Evolutionary conservation across 192 early-diverging fungal species (phyloP), one percentile per base, ranked within the genome.

Genomic region (Coemansia sp.): DNA sequence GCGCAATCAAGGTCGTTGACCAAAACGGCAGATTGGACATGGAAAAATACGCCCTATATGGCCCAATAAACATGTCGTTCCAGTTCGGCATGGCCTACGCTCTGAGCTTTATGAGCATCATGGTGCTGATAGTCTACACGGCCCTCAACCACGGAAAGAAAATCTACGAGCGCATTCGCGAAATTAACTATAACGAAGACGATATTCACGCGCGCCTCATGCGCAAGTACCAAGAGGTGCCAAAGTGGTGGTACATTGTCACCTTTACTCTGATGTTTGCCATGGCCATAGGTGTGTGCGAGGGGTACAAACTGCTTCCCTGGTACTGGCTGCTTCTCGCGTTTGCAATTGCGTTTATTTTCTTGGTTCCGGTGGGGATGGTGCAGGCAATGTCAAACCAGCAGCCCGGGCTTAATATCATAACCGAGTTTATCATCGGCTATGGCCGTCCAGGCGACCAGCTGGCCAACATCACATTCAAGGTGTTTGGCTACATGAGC

Each of bases 401-500:
- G 49, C 60, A 68, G 38, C 65, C 76, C 28, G 67, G 68, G 35
- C 60, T 83, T 22, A 83, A 82, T 41, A 77, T 87, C 19, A 58
- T 85, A 15, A 58, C 82, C 9, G 79, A 87, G 68, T 60, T 83
- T 17, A 60, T 87, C 22, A 77, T 77, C 49, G 84, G 85, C 64
- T 72, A 67, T 36, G 70, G 82, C 26, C 52, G 72, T 36, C 83
- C 85, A n/a, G 84, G 84, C 22, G 61, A 72, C 29, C 80, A 82
- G 6, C 73, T 83, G 19, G 74, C 67, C 17, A 80, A 80, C 51
- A 81, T 89, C 79, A 78, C 76, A 19, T 89, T 87, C 78, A 89
- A 89, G 73, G 83, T 81, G 1, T 78, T 82, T 42, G 81, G 81
- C 24, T 79, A 72, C 48, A 78, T 80, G 20, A 80, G 77, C 6